A percentile compares a stretch with the other conserved stretches of the same genome.
phyloP scores from a whole-genome alignment of 441 rosid species.

The Populus tomentosa region DNA sequence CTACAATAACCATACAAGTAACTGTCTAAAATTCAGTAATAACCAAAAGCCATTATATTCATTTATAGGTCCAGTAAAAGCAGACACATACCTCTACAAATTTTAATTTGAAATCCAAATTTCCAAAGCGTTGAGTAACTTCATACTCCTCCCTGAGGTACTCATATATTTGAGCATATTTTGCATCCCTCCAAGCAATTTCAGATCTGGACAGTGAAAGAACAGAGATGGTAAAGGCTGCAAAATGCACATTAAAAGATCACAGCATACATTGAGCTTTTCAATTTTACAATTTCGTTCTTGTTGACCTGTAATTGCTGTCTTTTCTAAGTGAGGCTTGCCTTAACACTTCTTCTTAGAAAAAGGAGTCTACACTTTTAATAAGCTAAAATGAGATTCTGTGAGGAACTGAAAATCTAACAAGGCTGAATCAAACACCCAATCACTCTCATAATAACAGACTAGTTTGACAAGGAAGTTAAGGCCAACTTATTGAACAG shows the following conservation, averaged over 20 bases:
- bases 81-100: slow-evolving; percentile 70
- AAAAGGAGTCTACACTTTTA: background rate
- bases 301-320: background rate
- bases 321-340: background rate
- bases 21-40: background rate
- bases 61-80: slow-evolving; percentile 4
- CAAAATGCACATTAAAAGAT: background rate
- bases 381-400: background rate
- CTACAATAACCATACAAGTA: background rate
- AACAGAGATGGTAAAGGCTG: slow-evolving; percentile 2
- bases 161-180: slow-evolving; percentile 84
- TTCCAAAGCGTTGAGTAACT: slow-evolving; percentile 88
- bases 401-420: background rate
- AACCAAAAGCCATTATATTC: background rate
- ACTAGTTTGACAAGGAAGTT: background rate
- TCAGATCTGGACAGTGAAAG: slow-evolving; percentile 59
- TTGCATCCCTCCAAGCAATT: slow-evolving; percentile 97
- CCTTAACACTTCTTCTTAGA: background rate
- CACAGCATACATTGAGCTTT: background rate
- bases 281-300: background rate
- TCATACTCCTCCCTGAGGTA: slow-evolving; percentile 92
- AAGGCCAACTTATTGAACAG: background rate
- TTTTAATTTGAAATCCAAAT: slow-evolving; percentile 79
- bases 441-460: background rate
- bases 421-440: background rate